Base-by-base conservation (phyloP, 2,329 filamentous ascomycete species). In the Sporothrix sp. region DNA sequence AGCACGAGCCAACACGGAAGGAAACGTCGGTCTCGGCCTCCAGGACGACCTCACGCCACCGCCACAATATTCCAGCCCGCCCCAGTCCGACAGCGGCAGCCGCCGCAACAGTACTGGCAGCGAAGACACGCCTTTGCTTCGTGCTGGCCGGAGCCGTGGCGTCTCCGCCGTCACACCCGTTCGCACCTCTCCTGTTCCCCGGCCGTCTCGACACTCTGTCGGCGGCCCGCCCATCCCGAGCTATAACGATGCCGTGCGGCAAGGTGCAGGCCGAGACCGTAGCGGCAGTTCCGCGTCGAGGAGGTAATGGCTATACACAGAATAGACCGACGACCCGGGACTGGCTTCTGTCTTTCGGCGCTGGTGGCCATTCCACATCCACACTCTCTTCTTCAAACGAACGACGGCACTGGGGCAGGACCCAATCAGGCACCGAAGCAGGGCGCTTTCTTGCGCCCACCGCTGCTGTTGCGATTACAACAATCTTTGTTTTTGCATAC, bases 191-290 rank as follows among this genome's bases (percentile, higher is more conserved):
- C 32, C 42, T 32, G 36, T 37, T 54, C 57, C 23, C 20, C 37
- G 50, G 32, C 35, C 40, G 28, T 35, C 38, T 18, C 37, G 44
- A 28, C 50, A 39, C 32, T 25, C 36, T 13, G 27, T 48, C 52
- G 27, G 63, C 20, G 37, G 63, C 4, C 84, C 86, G 21, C 86
- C 87, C 0, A 89, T 93, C 56, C 87, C 87, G 2, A 90, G 80
- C 60, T 94, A 94, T 63, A 86, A 82, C 63, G 86, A 87, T 53
- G 87, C 86, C 2, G 73, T 89, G 37, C 68, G 70, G 51, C 73
- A 78, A 57, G 75, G 75, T 42, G 71, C 70, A 28, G 68, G 69
- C 53, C 66, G 70, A 46, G 68, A 72, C 49, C 66, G 70, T 54
- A 72, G 70, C 58, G 66, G 66, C 45, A 73, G 70, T 54, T 62